Evolutionary conservation across 495 filamentous ascomycete species (phyloP).

Genomic region (Trichoderma asperelloides): DNA sequence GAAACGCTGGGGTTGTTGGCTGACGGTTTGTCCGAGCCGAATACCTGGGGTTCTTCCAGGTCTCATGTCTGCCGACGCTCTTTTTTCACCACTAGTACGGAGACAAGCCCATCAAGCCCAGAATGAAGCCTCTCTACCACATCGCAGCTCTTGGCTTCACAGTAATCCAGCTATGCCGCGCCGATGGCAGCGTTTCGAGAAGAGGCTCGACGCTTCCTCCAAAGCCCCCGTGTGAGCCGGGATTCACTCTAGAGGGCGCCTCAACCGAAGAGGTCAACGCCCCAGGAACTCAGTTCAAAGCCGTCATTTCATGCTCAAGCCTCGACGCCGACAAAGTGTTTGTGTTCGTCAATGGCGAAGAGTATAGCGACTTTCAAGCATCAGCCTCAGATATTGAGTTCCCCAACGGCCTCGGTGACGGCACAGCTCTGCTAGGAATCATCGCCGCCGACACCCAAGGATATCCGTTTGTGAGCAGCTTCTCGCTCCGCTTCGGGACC

Average conservation of each 20-base stretch:
- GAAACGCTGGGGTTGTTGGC: not conserved
- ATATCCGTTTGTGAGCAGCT: not conserved
- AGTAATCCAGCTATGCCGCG: not conserved
- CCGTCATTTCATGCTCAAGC: not conserved
- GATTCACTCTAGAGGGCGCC: not conserved
- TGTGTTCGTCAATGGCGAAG: not conserved
- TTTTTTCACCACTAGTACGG: not conserved
- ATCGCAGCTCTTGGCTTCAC: not conserved
- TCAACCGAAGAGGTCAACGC: not conserved
- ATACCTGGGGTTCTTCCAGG: no score
- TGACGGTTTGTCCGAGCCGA: not conserved
- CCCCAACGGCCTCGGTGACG: not conserved
- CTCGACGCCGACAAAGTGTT: not conserved
- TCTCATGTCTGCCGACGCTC: no score
- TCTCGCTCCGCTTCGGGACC: not conserved
- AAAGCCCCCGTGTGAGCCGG: not conserved
- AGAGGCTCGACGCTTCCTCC: not conserved
- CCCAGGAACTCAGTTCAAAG: not conserved
- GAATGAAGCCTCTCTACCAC: not conserved
- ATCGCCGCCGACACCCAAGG: not conserved
- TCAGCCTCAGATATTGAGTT: not conserved
- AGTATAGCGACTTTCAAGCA: not conserved
- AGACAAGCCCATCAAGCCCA: not conserved
- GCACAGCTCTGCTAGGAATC: not conserved
- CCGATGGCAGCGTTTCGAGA: not conserved